Percentiles rank a stretch among this genome's conserved stretches.
phyloP scores from a whole-genome alignment of 2,329 filamentous ascomycete species.

The Didymella segeticola region DNA sequence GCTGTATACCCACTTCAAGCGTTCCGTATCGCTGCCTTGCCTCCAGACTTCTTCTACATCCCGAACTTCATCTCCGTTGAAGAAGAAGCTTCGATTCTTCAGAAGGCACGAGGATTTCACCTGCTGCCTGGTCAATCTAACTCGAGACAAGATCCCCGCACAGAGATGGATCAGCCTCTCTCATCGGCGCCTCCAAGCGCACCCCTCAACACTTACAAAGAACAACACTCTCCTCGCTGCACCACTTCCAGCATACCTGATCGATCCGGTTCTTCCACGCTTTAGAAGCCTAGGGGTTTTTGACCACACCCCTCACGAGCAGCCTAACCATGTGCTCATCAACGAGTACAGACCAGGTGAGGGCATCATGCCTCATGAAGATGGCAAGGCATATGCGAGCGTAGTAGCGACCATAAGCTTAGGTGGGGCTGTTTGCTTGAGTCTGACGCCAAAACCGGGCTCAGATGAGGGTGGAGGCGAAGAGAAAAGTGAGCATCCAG shows the following conservation, averaged over 20 bases:
- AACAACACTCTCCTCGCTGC: constrained; percentile 75
- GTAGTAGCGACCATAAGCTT: constrained; percentile 92
- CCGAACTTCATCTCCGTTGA: constrained; percentile 79
- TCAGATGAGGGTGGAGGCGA: background rate
- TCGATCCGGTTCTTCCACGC: constrained; percentile 70
- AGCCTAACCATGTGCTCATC: constrained; percentile 88
- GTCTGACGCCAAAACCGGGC: constrained; percentile 64
- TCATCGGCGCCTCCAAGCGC: constrained; percentile 89
- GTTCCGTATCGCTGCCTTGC: constrained; percentile 60
- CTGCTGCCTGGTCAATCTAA: background rate
- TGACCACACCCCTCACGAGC: constrained; percentile 70
- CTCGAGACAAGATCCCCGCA: constrained; percentile 49
- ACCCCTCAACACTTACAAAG: constrained; percentile 80
- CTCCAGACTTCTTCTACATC: constrained; percentile 79
- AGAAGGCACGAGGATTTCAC: constrained; percentile 62
- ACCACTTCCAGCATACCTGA: constrained; percentile 77
- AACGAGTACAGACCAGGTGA: constrained; percentile 90
- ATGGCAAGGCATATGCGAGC: constrained; percentile 84
- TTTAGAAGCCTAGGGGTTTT: constrained; percentile 60
- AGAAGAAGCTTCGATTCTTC: constrained; percentile 74
- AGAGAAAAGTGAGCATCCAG: background rate
- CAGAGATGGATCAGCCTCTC: constrained; percentile 82
- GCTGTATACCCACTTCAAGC: constrained; percentile 9
- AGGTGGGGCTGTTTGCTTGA: constrained; percentile 76
- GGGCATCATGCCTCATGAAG: constrained; percentile 98